phyloP scores from a whole-genome alignment of 2,329 filamentous ascomycete genomes.

The Venturia asperata region DNA sequence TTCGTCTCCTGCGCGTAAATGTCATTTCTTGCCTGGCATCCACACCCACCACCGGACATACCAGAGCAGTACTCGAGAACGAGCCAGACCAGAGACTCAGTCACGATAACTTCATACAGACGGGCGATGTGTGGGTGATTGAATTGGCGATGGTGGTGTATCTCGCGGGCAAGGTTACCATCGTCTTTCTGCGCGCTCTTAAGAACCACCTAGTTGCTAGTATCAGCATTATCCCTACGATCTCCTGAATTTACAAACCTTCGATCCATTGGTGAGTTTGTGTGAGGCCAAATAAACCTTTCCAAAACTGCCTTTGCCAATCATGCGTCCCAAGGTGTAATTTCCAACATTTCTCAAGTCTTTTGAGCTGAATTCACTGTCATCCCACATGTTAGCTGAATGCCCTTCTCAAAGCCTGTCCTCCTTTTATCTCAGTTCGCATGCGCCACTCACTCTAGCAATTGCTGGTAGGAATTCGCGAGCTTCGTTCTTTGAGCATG shows the following conservation, averaged over 20 bases:
- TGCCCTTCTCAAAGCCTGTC: background rate
- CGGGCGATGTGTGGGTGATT: conserved; percentile 94
- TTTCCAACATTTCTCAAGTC: conserved; percentile 91
- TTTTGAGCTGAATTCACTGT: conserved; percentile 85
- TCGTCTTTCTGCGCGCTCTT: conserved; percentile 97
- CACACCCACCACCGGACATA: conserved; percentile 36
- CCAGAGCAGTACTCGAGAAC: conserved; percentile 94
- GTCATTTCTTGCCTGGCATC: conserved; percentile 7
- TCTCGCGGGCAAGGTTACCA: conserved; percentile 90
- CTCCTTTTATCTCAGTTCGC: background rate
- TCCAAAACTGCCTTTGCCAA: conserved; percentile 96
- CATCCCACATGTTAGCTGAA: background rate
- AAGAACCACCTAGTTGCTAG: conserved; percentile 73
- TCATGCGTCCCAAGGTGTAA: conserved; percentile 82
- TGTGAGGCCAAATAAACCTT: conserved; percentile 95
- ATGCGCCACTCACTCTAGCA: conserved; percentile 67
- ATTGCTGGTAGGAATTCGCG: conserved; percentile 90
- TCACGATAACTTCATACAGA: conserved; percentile 96
- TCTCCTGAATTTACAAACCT: conserved; percentile 50
- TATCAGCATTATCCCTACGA: conserved; percentile 21
- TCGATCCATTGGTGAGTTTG: conserved; percentile 97
- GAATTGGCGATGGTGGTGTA: conserved; percentile 97
- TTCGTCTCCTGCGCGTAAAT: conserved; percentile 64
- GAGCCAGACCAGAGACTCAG: conserved; percentile 89
- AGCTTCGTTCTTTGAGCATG: conserved; percentile 51